A percentile compares a stretch with the other conserved stretches of the same genome.
Conservation (phyloP, 129 eudicot genomes). For the Glebionis coronaria region DNA sequence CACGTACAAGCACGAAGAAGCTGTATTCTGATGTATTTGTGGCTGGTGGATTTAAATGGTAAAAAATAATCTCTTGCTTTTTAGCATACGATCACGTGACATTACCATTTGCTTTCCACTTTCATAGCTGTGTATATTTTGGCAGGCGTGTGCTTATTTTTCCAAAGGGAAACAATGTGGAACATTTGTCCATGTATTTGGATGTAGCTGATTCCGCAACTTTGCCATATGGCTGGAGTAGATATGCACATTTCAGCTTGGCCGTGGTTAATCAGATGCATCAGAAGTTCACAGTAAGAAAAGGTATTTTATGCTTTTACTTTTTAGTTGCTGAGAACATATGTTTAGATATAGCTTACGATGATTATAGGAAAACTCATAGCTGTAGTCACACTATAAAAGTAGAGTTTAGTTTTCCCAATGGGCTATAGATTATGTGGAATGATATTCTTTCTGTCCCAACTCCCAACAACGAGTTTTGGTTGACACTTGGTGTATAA, state of each 20-base stretch:
- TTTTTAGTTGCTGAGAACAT: slow-evolving; percentile 10
- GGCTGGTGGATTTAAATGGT: slow-evolving; percentile 90
- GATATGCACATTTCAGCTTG: slow-evolving; percentile 87
- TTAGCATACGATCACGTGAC: background rate
- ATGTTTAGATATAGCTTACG: slow-evolving; percentile 5
- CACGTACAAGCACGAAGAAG: slow-evolving; percentile 64
- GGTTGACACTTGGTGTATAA: too few relatives aligned
- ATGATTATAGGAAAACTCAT: slow-evolving; percentile 1
- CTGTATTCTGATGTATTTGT: slow-evolving; percentile 71
- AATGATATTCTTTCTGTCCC: too few relatives aligned
- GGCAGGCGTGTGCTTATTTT: slow-evolving; percentile 88
- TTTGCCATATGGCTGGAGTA: slow-evolving; percentile 92
- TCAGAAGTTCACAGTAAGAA: slow-evolving; percentile 55
- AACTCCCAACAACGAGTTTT: too few relatives aligned
- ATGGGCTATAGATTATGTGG: too few relatives aligned
- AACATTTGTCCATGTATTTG: slow-evolving; percentile 79
- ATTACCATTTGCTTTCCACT: background rate
- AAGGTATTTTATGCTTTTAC: slow-evolving; percentile 44
- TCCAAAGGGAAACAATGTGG: slow-evolving; percentile 96
- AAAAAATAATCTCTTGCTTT: slow-evolving; percentile 13
- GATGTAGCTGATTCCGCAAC: slow-evolving; percentile 82
- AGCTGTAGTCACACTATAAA: background rate
- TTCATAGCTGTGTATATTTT: slow-evolving; percentile 18
- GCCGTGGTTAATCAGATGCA: slow-evolving; percentile 79
- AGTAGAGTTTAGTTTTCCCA: too few relatives aligned